A percentile compares a stretch with the other conserved stretches of the same genome.
Conservation (phyloP, 345 rosid genomes). For the Boechera stricta region DNA sequence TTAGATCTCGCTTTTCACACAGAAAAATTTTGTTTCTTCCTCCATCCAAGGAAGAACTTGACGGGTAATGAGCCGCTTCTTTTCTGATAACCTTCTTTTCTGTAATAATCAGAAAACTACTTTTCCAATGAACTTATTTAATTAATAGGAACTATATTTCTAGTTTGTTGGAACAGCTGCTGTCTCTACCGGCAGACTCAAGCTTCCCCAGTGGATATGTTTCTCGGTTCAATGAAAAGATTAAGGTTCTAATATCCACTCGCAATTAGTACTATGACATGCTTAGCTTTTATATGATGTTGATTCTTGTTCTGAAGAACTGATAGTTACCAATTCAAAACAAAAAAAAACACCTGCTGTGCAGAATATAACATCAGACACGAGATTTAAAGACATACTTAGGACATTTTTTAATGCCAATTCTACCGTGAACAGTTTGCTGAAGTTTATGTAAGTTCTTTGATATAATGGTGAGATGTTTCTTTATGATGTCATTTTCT, state of each 20-base stretch:
- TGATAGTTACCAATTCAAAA: background rate
- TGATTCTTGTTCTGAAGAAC: conserved; percentile 24
- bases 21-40: conserved; percentile 84
- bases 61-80: conserved; percentile 53
- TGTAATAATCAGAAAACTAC: conserved; percentile 8
- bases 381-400: conserved; percentile 69
- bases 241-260: conserved; percentile 64
- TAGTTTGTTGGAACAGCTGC: conserved; percentile 81
- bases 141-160: conserved; percentile 29
- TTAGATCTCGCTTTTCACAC: conserved; percentile 93
- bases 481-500: conserved; percentile 30
- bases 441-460: conserved; percentile 77
- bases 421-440: conserved; percentile 63
- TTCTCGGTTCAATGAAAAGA: conserved; percentile 71
- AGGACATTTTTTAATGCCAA: conserved; percentile 50
- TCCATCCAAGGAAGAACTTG: conserved; percentile 70
- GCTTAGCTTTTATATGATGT: conserved; percentile 7
- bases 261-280: conserved; percentile 18
- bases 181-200: conserved; percentile 74
- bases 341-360: background rate
- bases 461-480: conserved; percentile 24
- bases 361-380: conserved; percentile 70
- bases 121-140: conserved; percentile 13
- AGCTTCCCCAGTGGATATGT: conserved; percentile 65
- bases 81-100: conserved; percentile 31